phyloP scores from a whole-genome alignment of 106 monocot species.

The Dactylorhiza incarnata region DNA sequence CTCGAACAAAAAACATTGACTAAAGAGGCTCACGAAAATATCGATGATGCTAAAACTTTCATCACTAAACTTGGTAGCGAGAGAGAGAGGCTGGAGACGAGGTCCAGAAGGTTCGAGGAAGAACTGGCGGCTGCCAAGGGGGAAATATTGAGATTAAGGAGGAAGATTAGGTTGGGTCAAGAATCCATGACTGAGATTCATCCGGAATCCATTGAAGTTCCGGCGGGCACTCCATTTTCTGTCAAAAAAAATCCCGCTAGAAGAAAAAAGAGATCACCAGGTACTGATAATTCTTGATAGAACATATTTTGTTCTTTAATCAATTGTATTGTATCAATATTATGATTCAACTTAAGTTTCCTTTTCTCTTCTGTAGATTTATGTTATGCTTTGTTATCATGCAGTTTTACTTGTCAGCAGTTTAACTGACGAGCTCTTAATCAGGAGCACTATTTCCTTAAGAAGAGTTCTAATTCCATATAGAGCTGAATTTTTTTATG shows the following conservation, averaged over 20 bases:
- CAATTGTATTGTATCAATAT: too few species aligned
- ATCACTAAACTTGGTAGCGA: conserved; percentile 52
- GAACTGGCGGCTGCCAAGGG: conserved; percentile 77
- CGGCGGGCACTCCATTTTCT: conserved; percentile 20
- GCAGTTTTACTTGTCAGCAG: too few species aligned
- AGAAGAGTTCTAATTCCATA: too few species aligned
- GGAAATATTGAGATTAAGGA: conserved; percentile 70
- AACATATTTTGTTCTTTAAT: not conserved
- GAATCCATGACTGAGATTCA: conserved; percentile 15
- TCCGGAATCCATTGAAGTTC: conserved; percentile 21
- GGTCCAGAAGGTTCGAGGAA: conserved; percentile 60
- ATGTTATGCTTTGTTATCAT: too few species aligned
- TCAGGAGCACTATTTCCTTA: too few species aligned
- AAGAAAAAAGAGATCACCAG: conserved; percentile 43
- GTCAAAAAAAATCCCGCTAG: conserved; percentile 31
- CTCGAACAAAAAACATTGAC: conserved; percentile 48
- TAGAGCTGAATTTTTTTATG: too few species aligned
- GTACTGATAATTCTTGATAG: conserved; percentile 16
- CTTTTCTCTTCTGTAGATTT: too few species aligned
- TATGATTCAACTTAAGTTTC: too few species aligned
- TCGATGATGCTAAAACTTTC: conserved; percentile 77
- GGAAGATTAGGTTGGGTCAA: conserved; percentile 23
- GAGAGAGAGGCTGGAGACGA: conserved; percentile 50
- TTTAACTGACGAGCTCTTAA: too few species aligned
- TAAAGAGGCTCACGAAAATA: conserved; percentile 62